These are phyloP conservation scores for Globisporangium uncinulatum DNA, from an alignment of 352 stramenopile genomes.

Conservation along the genomic window DNA sequence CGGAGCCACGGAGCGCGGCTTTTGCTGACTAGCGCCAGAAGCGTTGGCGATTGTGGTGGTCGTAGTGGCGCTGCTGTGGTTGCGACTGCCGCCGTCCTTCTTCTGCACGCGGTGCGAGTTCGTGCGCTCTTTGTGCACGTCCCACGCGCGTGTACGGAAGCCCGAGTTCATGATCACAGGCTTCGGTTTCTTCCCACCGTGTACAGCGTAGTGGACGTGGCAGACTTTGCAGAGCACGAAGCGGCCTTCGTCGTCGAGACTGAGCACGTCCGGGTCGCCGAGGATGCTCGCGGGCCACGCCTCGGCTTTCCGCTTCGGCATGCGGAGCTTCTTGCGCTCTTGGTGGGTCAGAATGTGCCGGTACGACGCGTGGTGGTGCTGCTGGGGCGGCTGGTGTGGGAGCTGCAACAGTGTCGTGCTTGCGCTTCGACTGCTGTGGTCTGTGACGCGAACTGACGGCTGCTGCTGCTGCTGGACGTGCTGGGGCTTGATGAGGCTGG, in stretches of 20 bases:
- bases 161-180: slow-evolving; percentile 82
- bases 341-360: slow-evolving; percentile 30
- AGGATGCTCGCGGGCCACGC: slow-evolving; percentile 69
- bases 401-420: not conserved
- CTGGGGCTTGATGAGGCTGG: not conserved
- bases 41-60: not conserved
- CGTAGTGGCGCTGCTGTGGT: slow-evolving; percentile 2
- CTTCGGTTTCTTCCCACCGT: slow-evolving; percentile 77
- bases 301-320: slow-evolving; percentile 78
- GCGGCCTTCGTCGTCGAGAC: slow-evolving; percentile 67
- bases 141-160: slow-evolving; percentile 72
- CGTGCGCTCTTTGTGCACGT: slow-evolving; percentile 78
- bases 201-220: slow-evolving; percentile 74
- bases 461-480: slow-evolving; percentile 3
- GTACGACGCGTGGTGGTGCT: slow-evolving; percentile 7
- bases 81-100: slow-evolving; percentile 26
- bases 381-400: not conserved
- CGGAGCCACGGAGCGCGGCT: too few species aligned
- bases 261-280: slow-evolving; percentile 64
- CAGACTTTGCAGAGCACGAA: slow-evolving; percentile 82
- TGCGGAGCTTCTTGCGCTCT: slow-evolving; percentile 36
- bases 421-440: not conserved
- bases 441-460: not conserved
- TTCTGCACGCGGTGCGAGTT: slow-evolving; percentile 74
- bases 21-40: too few species aligned